These are phyloP conservation scores for Tagetes patula DNA, from an alignment of 129 eudicot genomes.

Conservation along the genomic window DNA sequence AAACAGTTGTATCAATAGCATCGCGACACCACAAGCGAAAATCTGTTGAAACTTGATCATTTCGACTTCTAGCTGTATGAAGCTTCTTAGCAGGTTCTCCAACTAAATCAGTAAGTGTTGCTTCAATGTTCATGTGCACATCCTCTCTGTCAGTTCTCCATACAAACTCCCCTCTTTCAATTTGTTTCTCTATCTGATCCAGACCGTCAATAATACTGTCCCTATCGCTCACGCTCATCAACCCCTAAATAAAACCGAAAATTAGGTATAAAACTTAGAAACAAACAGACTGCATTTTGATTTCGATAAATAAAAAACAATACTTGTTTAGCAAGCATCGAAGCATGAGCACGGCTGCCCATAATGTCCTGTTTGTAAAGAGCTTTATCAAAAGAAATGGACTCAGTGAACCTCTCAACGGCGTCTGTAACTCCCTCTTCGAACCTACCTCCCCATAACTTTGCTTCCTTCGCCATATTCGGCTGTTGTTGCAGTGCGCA, in stretches of 20 bases:
- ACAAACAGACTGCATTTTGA: neutral
- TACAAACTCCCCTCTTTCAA: slow-evolving; percentile 65
- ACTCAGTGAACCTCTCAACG: slow-evolving; percentile 92
- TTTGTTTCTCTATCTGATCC: slow-evolving; percentile 61
- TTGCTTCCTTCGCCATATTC: slow-evolving; percentile 55
- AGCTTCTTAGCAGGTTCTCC: slow-evolving; percentile 94
- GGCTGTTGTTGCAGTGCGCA: slow-evolving; percentile 34
- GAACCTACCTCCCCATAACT: slow-evolving; percentile 96
- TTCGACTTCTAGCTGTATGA: slow-evolving; percentile 84
- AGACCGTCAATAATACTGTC: slow-evolving; percentile 67
- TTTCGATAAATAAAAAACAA: neutral
- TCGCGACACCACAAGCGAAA: slow-evolving; percentile 93
- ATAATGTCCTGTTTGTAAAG: slow-evolving; percentile 91
- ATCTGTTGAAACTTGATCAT: slow-evolving; percentile 86
- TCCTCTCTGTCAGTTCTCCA: slow-evolving; percentile 93
- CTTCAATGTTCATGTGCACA: slow-evolving; percentile 93
- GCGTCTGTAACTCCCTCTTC: slow-evolving; percentile 88
- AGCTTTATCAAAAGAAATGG: slow-evolving; percentile 81
- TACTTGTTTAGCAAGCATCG: slow-evolving; percentile 97
- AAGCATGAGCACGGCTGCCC: slow-evolving; percentile 96
- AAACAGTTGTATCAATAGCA: slow-evolving; percentile 55
- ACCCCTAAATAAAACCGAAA: slow-evolving; percentile 41
- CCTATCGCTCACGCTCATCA: slow-evolving; percentile 57
- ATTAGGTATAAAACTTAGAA: no score
- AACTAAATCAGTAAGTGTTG: slow-evolving; percentile 81